These are phyloP conservation scores for Lecanicillium sp. DNA, from an alignment of 2,329 filamentous ascomycete species.

Conservation along the genomic window DNA sequence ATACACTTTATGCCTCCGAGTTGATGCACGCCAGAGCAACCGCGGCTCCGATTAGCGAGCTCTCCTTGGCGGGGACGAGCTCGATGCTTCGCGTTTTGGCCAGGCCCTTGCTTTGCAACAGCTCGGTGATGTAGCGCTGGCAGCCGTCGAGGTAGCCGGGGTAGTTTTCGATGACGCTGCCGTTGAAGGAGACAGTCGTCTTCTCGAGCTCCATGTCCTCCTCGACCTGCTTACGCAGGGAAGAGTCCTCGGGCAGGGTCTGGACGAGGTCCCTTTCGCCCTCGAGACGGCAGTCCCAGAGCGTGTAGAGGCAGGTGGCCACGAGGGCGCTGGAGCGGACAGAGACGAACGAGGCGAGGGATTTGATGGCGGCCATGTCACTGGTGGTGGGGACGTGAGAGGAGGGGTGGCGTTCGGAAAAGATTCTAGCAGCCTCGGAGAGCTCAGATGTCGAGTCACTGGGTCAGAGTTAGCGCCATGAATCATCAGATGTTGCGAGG, in stretches of 20 bases:
- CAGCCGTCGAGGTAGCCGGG: slow-evolving; percentile 58
- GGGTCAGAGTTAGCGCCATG: slow-evolving; percentile 18
- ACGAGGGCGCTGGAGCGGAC: slow-evolving; percentile 54
- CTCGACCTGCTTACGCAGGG: slow-evolving; percentile 41
- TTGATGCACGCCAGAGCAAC: slow-evolving; percentile 54
- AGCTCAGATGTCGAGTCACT: slow-evolving; percentile 42
- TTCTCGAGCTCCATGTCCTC: slow-evolving; percentile 40
- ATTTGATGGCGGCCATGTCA: slow-evolving; percentile 48
- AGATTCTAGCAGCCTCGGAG: slow-evolving; percentile 39
- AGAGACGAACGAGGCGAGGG: slow-evolving; percentile 49
- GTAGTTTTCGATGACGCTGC: slow-evolving; percentile 74
- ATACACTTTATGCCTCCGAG: slow-evolving; percentile 15
- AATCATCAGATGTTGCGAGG: background rate
- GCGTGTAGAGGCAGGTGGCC: slow-evolving; percentile 51
- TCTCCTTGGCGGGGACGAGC: slow-evolving; percentile 65
- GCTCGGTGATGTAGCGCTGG: slow-evolving; percentile 56
- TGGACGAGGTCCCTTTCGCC: slow-evolving; percentile 33
- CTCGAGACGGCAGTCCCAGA: slow-evolving; percentile 52
- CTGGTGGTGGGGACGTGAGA: slow-evolving; percentile 31
- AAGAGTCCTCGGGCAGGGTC: slow-evolving; percentile 25
- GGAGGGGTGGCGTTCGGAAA: slow-evolving; percentile 45
- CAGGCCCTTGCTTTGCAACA: slow-evolving; percentile 38
- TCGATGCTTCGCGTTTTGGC: slow-evolving; percentile 43
- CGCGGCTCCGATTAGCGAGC: slow-evolving; percentile 68
- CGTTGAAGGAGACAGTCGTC: slow-evolving; percentile 69